Base-by-base conservation (phyloP, 306 rosid genomes). In the Trifolium pratense region DNA sequence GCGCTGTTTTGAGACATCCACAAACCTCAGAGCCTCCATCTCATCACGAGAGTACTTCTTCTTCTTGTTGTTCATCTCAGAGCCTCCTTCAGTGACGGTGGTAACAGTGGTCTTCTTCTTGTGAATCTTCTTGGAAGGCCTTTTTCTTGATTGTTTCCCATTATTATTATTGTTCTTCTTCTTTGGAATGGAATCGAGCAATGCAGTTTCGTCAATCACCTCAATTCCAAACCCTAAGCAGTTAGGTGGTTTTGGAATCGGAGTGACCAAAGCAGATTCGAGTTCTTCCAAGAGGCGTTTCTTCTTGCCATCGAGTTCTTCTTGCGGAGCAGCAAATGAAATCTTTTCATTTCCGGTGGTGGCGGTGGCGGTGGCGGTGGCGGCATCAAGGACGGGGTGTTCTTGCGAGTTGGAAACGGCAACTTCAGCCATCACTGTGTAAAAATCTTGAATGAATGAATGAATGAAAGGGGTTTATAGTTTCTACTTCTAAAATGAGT, bases 121-220 rank as follows among this genome's bases (percentile, higher is more conserved):
- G 49, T 32, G 71, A 34, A 10, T 43, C 39, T 66, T 42, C 71
- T 66, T 29, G 14, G 73, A 21, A 12, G 45, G 2, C 4, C 43
- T 58, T 26, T 11, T 76, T 76, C 75, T 76, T 45, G 75, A 37
- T 0, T 17, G 49, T 83, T 58, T 20, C 83, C 78, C 3, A 25
- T 9, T 6, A 59, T 62, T 21, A 21, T 21, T 21, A 21, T 21
- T 29, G 6, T 29, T 84, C 73, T 60, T 29, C 32, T 29, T 84
- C 73, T 60, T 77, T 70, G 71, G 59, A 46, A 81, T 21, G 26
- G 82, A 34, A 7, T 84, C 89, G 4, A 93, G 83, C 81, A 93
- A 56, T 15, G 98, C 98, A 4, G 97, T 93, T 36, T 93, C 96
- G 67, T 93, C 98, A 36, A 93, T 81, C 1, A 93, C 91, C 78